Base-by-base conservation (phyloP, 176 grass and related monocot species). In the Pontederia crassipes region DNA sequence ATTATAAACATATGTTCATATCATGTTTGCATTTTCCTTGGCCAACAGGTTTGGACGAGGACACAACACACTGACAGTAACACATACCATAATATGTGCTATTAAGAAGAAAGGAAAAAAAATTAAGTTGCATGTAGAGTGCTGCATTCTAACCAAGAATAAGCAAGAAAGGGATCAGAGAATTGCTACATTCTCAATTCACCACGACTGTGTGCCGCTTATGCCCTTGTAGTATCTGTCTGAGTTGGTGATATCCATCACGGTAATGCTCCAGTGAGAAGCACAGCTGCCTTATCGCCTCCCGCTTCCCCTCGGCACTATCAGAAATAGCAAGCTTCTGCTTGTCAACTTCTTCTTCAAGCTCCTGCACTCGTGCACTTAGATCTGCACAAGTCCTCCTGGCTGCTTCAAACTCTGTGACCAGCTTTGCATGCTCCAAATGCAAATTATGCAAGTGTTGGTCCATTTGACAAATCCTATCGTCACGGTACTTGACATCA, bases 221-320 rank as follows among this genome's bases (percentile, higher is more conserved):
- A 57, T 91, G 83, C 12, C 68, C 87, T 69, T 81, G 87, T 9
- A 97, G 67, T 48, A 83, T 57, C 61, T 88, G 81, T 79, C 87
- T 46, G 48, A 97, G 87, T 28, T 88, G 75, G 58, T 68, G 66
- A 54, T 97, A 97, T 12, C 84, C 87, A 12, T 88, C 63, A n/a
- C 93, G 79, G 57, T 88, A 92, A 65, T 98, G 88, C 74, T 98
- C 93, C 5, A 92, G 87, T 4, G 93, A 88, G 70, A 92, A 88
- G 83, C 93, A 92, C 48, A 92, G 84, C 66, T 97, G 93, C 75
- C 87, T 88, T 66, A 97, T 97, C 0, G 87, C 87, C 64, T 92
- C 93, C 49, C 93, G 69, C 78, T 98, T 98, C 27, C 70, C 76
- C 65, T 98, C 93, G 1, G 87, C 87, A 8, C 80, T 66, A 62